These are phyloP conservation scores for Penicillium goetzii DNA, from an alignment of 495 filamentous ascomycete species.

Conservation along the genomic window DNA sequence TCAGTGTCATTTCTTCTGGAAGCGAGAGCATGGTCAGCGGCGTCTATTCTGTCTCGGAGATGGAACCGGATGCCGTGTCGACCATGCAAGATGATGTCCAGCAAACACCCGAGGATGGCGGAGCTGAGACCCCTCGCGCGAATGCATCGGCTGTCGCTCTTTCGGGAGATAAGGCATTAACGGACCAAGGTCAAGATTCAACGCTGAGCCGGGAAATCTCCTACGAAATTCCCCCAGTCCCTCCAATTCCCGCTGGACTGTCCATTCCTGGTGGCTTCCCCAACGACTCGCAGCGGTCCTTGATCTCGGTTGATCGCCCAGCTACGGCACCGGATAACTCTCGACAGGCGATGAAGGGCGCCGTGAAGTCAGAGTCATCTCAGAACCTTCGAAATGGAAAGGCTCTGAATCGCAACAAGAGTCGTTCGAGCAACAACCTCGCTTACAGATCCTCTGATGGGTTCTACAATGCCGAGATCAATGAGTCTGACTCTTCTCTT, in stretches of 20 bases:
- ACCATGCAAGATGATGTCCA: conserved; percentile 35
- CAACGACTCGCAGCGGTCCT: conserved; percentile 43
- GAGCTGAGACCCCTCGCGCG: conserved; percentile 42
- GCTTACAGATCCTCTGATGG: conserved; percentile 27
- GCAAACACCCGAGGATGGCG: conserved; percentile 30
- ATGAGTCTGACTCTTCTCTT: conserved; percentile 18
- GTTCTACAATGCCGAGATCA: conserved; percentile 16
- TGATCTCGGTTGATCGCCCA: conserved; percentile 38
- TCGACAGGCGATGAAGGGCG: conserved; percentile 26
- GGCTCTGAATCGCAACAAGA: conserved; percentile 42
- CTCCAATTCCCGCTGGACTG: conserved; percentile 46
- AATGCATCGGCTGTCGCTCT: conserved; percentile 27
- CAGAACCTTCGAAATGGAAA: conserved; percentile 23
- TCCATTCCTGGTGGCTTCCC: conserved; percentile 44
- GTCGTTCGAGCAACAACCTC: conserved; percentile 44
- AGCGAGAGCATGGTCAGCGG: conserved; percentile 53
- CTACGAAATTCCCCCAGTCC: conserved; percentile 47
- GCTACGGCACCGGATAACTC: conserved; percentile 41
- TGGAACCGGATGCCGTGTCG: conserved; percentile 38
- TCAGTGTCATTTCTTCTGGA: conserved; percentile 46
- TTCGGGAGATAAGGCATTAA: conserved; percentile 15
- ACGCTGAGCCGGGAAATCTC: conserved; percentile 19
- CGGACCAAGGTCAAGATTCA: conserved; percentile 5
- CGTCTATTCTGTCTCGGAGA: conserved; percentile 43
- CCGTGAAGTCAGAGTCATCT: conserved; percentile 21